Evolutionary conservation across 129 eudicot species (phyloP).

Genomic region (Lactuca saligna): DNA sequence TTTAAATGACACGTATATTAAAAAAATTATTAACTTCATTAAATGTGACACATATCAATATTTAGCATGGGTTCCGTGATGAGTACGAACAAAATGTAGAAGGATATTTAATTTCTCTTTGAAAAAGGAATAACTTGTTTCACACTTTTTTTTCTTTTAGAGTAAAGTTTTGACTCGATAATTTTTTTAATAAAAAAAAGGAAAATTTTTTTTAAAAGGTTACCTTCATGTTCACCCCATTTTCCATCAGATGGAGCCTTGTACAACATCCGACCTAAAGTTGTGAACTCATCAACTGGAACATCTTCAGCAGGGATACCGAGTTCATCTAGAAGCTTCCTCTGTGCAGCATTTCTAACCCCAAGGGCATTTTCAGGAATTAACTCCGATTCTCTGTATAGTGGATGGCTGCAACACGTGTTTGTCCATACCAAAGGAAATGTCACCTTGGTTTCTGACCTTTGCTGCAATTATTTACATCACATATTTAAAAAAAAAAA

Average conservation of each 20-base stretch:
- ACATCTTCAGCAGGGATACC: slow-evolving; percentile 90
- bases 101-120: too few relatives aligned
- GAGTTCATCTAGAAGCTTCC: slow-evolving; percentile 96
- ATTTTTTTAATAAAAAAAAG: not conserved
- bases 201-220: too few relatives aligned
- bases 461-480: slow-evolving; percentile 51
- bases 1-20: too few relatives aligned
- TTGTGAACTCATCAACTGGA: slow-evolving; percentile 84
- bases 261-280: slow-evolving; percentile 89
- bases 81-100: too few relatives aligned
- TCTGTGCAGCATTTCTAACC: slow-evolving; percentile 96
- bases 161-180: too few relatives aligned
- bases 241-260: slow-evolving; percentile 99
- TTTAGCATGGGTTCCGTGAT: too few relatives aligned
- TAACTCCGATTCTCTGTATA: slow-evolving; percentile 80
- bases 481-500: too few relatives aligned
- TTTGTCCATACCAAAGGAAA: slow-evolving; percentile 99
- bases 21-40: too few relatives aligned
- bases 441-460: slow-evolving; percentile 92
- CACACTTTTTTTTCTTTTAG: too few relatives aligned
- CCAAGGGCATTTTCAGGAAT: slow-evolving; percentile 74
- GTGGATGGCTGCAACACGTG: slow-evolving; percentile 99
- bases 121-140: too few relatives aligned
- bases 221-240: slow-evolving; percentile 99
- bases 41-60: too few relatives aligned